Evolutionary conservation across 495 filamentous ascomycete species (phyloP).

Genomic region (Aspergillus baeticus): DNA sequence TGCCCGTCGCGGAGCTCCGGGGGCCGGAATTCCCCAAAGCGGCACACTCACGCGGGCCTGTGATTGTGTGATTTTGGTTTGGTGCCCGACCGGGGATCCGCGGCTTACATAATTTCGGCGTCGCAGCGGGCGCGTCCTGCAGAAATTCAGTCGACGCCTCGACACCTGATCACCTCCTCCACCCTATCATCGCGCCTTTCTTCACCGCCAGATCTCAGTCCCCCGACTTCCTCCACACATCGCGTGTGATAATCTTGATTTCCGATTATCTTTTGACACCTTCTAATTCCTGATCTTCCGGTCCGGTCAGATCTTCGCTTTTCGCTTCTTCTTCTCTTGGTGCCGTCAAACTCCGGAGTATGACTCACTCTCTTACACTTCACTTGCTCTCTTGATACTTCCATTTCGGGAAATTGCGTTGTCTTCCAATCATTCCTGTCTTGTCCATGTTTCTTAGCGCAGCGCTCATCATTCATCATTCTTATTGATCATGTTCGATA

Average conservation of each 20-base stretch:
- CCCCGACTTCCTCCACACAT: background rate
- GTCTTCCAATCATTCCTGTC: constrained; percentile 3
- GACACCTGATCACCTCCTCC: background rate
- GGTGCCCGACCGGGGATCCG: constrained; percentile 16
- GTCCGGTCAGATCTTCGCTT: too few relatives aligned
- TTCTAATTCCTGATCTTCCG: too few relatives aligned
- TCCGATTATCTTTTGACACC: background rate
- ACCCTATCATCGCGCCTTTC: background rate
- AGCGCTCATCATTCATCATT: background rate
- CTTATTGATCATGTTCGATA: constrained; percentile 20
- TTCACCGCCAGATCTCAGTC: constrained; percentile 1
- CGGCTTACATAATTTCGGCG: constrained; percentile 24
- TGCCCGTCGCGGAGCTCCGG: constrained; percentile 15
- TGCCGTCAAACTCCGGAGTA: constrained; percentile 1
- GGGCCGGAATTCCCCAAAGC: constrained; percentile 11
- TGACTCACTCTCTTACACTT: constrained; percentile 2
- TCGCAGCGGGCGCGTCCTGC: constrained; percentile 24
- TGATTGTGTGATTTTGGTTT: too few relatives aligned
- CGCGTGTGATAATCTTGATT: background rate
- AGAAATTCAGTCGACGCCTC: background rate
- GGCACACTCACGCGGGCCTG: constrained; percentile 1
- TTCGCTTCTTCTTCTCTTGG: constrained; percentile 3
- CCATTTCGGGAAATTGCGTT: constrained; percentile 15
- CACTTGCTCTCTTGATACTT: constrained; percentile 3
- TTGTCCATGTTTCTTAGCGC: background rate